Evolutionary conservation across 345 rosid species (phyloP).

Genomic region (Balakata baccata): DNA sequence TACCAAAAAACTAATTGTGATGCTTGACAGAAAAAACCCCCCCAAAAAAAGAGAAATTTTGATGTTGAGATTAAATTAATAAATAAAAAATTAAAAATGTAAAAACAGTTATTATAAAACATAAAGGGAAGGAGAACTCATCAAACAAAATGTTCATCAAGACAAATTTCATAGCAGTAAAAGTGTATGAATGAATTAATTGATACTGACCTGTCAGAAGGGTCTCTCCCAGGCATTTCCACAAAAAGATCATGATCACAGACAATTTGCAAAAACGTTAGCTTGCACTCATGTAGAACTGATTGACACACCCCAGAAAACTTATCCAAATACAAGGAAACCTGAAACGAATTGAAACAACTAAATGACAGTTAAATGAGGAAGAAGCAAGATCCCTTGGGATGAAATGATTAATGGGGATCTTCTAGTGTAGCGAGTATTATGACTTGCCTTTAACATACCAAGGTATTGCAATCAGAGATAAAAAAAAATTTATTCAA

Average conservation of each 20-base stretch:
- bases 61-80: neutral
- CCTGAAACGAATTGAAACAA: conserved; percentile 49
- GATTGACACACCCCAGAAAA: conserved; percentile 98
- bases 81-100: neutral
- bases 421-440: neutral
- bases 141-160: neutral
- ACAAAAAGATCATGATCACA: conserved; percentile 98
- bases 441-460: neutral
- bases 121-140: neutral
- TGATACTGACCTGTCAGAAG: conserved; percentile 77
- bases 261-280: conserved; percentile 86
- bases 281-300: conserved; percentile 93
- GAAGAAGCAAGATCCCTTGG: neutral
- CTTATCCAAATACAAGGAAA: conserved; percentile 94
- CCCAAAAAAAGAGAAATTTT: neutral
- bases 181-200: conserved; percentile 1
- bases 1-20: neutral
- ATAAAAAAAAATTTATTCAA: neutral
- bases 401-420: neutral
- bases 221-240: conserved; percentile 99
- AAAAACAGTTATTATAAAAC: neutral
- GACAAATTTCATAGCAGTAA: neutral
- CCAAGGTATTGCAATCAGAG: neutral
- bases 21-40: neutral
- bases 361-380: neutral